Evolutionary conservation across 306 rosid species (phyloP).

Genomic region (Fagus crenata): DNA sequence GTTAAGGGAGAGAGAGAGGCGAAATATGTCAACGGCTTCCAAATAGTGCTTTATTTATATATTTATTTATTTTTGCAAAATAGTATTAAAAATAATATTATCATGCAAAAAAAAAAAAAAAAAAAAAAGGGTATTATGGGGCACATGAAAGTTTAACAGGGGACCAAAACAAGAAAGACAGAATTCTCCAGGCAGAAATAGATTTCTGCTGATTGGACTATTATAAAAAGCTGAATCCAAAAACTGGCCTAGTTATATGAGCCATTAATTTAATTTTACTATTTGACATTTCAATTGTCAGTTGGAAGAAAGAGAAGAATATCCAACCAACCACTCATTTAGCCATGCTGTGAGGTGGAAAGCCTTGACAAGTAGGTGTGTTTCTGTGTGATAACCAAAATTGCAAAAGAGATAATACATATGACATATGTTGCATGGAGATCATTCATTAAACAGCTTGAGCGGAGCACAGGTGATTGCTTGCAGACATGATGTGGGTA

Average conservation of each 20-base stretch:
- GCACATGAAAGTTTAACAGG: too few relatives aligned
- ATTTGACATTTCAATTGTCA: not conserved
- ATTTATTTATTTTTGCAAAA: too few relatives aligned
- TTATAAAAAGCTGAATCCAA: not conserved
- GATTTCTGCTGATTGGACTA: too few relatives aligned
- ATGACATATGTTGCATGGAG: not conserved
- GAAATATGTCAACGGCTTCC: too few relatives aligned
- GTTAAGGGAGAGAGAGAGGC: too few relatives aligned
- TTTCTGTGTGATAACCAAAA: not conserved
- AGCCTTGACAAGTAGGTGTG: not conserved
- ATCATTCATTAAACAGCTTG: not conserved
- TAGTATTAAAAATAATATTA: too few relatives aligned
- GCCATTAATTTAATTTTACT: not conserved
- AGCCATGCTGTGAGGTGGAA: not conserved
- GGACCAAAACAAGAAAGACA: too few relatives aligned
- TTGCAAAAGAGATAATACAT: not conserved
- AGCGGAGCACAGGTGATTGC: not conserved
- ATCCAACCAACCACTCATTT: not conserved
- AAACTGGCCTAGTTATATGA: not conserved
- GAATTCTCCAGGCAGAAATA: too few relatives aligned
- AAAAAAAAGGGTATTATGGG: too few relatives aligned
- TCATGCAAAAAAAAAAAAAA: too few relatives aligned
- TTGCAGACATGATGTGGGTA: not conserved
- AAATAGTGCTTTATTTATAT: too few relatives aligned
- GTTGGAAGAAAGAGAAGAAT: not conserved